Conservation (phyloP, 345 rosid species). For the Heritiera fomes region DNA sequence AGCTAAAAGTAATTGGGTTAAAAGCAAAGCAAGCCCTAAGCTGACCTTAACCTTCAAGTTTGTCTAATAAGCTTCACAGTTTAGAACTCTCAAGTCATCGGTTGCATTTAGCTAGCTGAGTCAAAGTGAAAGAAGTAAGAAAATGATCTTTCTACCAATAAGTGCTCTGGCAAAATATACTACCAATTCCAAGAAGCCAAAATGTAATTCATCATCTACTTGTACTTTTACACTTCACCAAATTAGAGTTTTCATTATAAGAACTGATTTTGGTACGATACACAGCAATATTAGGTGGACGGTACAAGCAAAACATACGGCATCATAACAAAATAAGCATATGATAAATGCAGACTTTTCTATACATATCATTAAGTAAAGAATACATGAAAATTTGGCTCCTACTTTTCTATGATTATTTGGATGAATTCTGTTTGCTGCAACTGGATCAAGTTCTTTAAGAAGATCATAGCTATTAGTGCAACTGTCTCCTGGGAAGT, state of each 20-base stretch:
- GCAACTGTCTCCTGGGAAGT: slow-evolving; percentile 32
- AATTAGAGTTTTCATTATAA: neutral
- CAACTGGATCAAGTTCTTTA: slow-evolving; percentile 79
- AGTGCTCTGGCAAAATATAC: slow-evolving; percentile 10
- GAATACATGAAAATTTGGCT: neutral
- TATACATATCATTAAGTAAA: neutral
- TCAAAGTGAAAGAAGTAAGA: neutral
- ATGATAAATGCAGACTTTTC: neutral
- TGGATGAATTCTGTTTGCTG: slow-evolving; percentile 90
- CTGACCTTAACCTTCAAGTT: neutral
- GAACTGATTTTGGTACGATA: neutral
- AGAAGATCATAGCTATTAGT: slow-evolving; percentile 57
- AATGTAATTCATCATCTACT: neutral
- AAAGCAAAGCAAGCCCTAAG: slow-evolving; percentile 5
- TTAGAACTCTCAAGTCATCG: neutral
- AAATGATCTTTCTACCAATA: neutral
- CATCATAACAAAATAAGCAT: neutral
- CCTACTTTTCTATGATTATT: slow-evolving; percentile 83
- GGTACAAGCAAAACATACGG: neutral
- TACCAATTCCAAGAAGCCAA: slow-evolving; percentile 1
- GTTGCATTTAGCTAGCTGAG: slow-evolving; percentile 1
- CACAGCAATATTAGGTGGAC: neutral
- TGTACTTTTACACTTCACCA: neutral
- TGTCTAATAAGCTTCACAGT: neutral
- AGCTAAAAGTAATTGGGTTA: neutral